Evolutionary conservation across 148 eudicot genomes (phyloP), one percentile per base, ranked within the genome.

Genomic region (Fagopyrum homotropicum): DNA sequence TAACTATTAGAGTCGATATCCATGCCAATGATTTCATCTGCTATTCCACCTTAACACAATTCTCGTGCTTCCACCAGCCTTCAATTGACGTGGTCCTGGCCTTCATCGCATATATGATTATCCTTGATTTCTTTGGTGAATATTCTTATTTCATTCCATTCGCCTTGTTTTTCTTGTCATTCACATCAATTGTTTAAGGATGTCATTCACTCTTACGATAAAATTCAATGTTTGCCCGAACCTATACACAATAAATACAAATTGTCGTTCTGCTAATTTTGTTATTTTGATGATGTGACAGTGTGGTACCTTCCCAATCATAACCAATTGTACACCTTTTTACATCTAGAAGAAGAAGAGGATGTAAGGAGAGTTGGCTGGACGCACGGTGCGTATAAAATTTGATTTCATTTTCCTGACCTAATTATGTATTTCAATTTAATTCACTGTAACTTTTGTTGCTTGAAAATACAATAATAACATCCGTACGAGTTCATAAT

Each of bases 71-170:
- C 66, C 5, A 77, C 50, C 96, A 91, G 98, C 98, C 98, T 4
- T 85, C 98, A 48, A 91, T 94, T 44, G 98, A 86, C 52, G 85
- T 84, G 68, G 92, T 94, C 68, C 88, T 94, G 35, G 97, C 97
- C 80, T 94, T 94, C 82, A 94, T 94, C 12, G 98, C 96, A 73
- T 75, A 76, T 50, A 94, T 91, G 83, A 94, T 94, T 93, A 89
- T 91, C 81, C 84, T 84, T 30, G 98, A 91, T 79, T 94, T 83
- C 87, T 91, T 94, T 63, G 98, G 98, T 94, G 73, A 48, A 91
- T 82, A 73, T 64, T 40, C 46, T 64, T 12, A 64, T 12, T 63
- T 29, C 69, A 11, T 30, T 64, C 40, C 40, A 12, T 40, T 4
- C 12, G 5, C 70, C 45, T n/a, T 64, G 16, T 29, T 73, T 54